These are phyloP conservation scores for Pelargonium exstipulatum DNA, from an alignment of 441 rosid genomes.

Conservation along the genomic window DNA sequence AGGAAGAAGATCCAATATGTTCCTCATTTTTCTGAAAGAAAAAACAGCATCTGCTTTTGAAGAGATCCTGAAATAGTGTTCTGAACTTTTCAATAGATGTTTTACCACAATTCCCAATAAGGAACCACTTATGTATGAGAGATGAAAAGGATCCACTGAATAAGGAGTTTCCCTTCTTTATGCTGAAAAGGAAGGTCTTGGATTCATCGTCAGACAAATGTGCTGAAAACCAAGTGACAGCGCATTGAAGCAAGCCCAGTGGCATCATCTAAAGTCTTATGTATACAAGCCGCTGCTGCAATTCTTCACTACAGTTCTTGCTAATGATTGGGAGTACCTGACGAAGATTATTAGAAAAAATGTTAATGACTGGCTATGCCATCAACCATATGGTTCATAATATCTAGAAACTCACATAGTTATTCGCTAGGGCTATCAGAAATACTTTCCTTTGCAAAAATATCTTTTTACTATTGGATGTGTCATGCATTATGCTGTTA, in stretches of 20 bases:
- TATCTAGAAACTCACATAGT: neutral
- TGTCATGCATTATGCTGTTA: neutral
- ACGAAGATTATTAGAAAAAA: constrained; percentile 18
- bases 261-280: constrained; percentile 62
- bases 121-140: constrained; percentile 61
- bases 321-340: constrained; percentile 55
- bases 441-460: no score
- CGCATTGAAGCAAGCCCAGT: constrained; percentile 61
- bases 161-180: constrained; percentile 32
- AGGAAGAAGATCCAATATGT: constrained; percentile 33
- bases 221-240: constrained; percentile 63
- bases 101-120: constrained; percentile 53
- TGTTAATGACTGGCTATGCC: constrained; percentile 8
- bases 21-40: constrained; percentile 32
- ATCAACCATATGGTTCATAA: constrained; percentile 7
- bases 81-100: constrained; percentile 40
- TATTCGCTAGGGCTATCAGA: no score
- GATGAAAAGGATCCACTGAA: constrained; percentile 37
- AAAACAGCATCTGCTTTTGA: constrained; percentile 39
- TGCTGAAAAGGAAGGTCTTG: constrained; percentile 41
- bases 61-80: constrained; percentile 44
- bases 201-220: constrained; percentile 54
- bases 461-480: no score
- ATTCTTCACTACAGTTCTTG: constrained; percentile 45
- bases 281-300: constrained; percentile 56